Evolutionary conservation across 257 asterid species (phyloP), one percentile per base, ranked within the genome.

Genomic region (Forsythia viridissima): DNA sequence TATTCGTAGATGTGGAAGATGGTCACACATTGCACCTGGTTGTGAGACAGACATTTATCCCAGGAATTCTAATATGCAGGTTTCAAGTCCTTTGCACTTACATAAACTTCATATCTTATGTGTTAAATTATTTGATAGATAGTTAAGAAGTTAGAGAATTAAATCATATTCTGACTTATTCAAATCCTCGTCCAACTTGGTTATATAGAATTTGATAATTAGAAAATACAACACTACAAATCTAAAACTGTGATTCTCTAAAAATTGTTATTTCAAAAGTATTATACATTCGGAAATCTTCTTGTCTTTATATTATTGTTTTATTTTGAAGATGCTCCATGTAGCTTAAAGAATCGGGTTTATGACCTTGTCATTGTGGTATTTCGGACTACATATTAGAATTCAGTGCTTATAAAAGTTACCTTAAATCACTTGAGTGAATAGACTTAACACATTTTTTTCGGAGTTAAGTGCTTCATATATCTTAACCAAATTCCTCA

Each of bases 11-110:
- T 46, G 99, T 94, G 77, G 99, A 94, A 88, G 99, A 94, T 82
- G 99, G 99, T 69, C 99, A 94, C 84, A 93, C 99, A 42, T 83
- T 94, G 79, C 99, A 94, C 89, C 86, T 94, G 85, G 93, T 94
- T 15, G 99, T 91, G 81, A 89, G 97, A 82, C 99, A 89, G 75
- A 98, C 94, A n/a, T 72, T 89, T 83, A 82, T 77, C 70, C 84
- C 90, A 66, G n/a, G n/a, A n/a, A n/a, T 77, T n/a, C n/a, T 24
- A 87, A 37, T 80, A 84, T 81, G 82, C 94, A 87, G 97, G 98
- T 94, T 78, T 80, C 15, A 61, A 7, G 38, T 61, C 39, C 38
- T 24, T 61, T 61, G 34, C 68, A 61, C 20, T 57, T 69, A 46
- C 37, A 70, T 40, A 43, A 52, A 46, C 52, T 46, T 46, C 0